These are phyloP conservation scores for Lachancea meyersii DNA, from an alignment of 805 yeast genomes.

Conservation along the genomic window DNA sequence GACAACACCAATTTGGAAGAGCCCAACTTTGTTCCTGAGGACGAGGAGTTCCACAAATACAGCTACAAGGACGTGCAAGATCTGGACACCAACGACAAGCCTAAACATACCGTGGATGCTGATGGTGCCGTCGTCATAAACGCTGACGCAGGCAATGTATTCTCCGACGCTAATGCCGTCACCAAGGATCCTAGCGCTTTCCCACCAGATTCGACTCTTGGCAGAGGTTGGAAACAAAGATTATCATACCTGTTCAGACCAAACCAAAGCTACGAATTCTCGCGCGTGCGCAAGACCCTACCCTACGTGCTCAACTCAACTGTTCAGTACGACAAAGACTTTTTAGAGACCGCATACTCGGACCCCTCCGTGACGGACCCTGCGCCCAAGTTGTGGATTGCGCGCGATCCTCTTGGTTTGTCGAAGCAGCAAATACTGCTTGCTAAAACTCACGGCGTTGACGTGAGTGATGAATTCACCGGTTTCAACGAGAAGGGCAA, in stretches of 20 bases:
- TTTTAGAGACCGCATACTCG: conserved; percentile 28
- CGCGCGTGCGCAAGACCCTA: conserved; percentile 35
- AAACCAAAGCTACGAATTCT: conserved; percentile 40
- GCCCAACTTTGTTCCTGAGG: conserved; percentile 29
- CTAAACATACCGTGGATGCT: conserved; percentile 3
- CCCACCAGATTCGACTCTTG: conserved; percentile 21
- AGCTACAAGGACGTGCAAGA: conserved; percentile 22
- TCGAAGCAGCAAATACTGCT: conserved; percentile 51
- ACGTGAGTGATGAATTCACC: conserved; percentile 54
- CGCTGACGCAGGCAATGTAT: conserved; percentile 25
- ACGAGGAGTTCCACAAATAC: conserved; percentile 23
- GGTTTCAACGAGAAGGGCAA: conserved; percentile 52
- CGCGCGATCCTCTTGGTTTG: conserved; percentile 62
- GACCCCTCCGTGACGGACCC: conserved; percentile 27
- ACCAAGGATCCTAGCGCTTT: conserved; percentile 21
- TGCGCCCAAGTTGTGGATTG: conserved; percentile 62
- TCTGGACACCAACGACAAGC: conserved; percentile 9
- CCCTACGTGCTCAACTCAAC: conserved; percentile 33
- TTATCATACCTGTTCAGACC: conserved; percentile 43
- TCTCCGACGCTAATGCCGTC: conserved; percentile 22
- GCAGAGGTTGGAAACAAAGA: conserved; percentile 15
- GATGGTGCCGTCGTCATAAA: conserved; percentile 16
- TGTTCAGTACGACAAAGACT: conserved; percentile 30
- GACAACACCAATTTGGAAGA: conserved; percentile 9
- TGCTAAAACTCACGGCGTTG: conserved; percentile 47